Evolutionary conservation across 768 basidiomycete genomes (phyloP).

Genomic region (Sporobolomyces phaffii): DNA sequence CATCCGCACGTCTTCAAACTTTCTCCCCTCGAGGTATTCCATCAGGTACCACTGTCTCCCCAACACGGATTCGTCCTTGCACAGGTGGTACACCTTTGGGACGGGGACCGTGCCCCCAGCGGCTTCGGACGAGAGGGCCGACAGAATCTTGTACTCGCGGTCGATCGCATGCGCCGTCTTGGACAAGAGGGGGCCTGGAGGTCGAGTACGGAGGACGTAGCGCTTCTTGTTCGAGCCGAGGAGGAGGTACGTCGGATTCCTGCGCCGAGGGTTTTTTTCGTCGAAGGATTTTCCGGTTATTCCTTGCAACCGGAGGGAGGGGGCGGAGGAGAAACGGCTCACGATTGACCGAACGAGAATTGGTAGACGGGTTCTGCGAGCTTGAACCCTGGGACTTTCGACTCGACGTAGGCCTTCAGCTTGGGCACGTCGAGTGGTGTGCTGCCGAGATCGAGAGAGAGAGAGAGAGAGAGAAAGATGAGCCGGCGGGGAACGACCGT

Average conservation of each 20-base stretch:
- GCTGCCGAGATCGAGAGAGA: neutral
- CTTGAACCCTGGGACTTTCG: constrained; percentile 55
- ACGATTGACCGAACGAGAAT: constrained; percentile 58
- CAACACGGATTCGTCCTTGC: constrained; percentile 67
- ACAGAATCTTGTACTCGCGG: constrained; percentile 77
- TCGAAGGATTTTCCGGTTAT: constrained; percentile 53
- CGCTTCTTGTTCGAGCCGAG: constrained; percentile 65
- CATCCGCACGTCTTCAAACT: constrained; percentile 81
- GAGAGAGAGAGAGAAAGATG: neutral
- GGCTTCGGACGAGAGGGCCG: too few relatives aligned
- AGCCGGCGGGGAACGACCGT: too few relatives aligned
- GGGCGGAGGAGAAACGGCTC: constrained; percentile 42
- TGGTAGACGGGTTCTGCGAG: constrained; percentile 76
- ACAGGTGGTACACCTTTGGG: constrained; percentile 69
- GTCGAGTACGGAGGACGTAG: constrained; percentile 89
- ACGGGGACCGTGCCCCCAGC: constrained; percentile 74
- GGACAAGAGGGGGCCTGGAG: constrained; percentile 76
- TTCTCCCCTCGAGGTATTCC: constrained; percentile 89
- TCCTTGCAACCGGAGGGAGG: neutral
- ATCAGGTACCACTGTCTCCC: constrained; percentile 94
- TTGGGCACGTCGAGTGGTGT: constrained; percentile 18
- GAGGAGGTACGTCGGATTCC: constrained; percentile 90
- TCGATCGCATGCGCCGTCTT: constrained; percentile 92
- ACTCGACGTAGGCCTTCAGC: constrained; percentile 51
- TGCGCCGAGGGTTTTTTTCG: too few relatives aligned